These are phyloP conservation scores for Aspergillus chevalieri DNA, from an alignment of 2,329 filamentous ascomycete genomes.

Conservation along the genomic window DNA sequence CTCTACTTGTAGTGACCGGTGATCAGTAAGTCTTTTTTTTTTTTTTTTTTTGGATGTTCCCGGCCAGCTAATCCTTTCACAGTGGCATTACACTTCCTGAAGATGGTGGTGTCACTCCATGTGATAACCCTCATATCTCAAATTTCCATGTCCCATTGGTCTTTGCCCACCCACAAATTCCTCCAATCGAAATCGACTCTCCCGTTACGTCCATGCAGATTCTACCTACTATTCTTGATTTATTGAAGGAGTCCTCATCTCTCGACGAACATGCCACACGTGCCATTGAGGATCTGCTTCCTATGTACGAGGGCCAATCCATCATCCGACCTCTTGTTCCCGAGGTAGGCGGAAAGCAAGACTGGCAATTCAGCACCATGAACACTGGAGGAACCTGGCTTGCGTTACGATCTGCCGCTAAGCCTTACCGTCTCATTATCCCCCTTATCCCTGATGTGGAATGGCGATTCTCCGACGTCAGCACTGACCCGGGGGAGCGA, in stretches of 20 bases:
- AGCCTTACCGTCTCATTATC: slow-evolving; percentile 25
- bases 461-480: slow-evolving; percentile 27
- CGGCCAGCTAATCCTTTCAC: background rate
- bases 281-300: slow-evolving; percentile 20
- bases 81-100: slow-evolving; percentile 30
- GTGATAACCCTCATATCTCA: slow-evolving; percentile 28
- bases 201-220: slow-evolving; percentile 25
- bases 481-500: slow-evolving; percentile 10
- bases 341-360: slow-evolving; percentile 13
- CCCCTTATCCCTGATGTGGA: slow-evolving; percentile 27
- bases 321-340: slow-evolving; percentile 22
- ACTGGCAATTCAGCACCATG: slow-evolving; percentile 32
- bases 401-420: slow-evolving; percentile 24
- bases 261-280: slow-evolving; percentile 15
- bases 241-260: slow-evolving; percentile 7
- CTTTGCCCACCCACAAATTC: slow-evolving; percentile 26
- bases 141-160: slow-evolving; percentile 31
- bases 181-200: slow-evolving; percentile 21
- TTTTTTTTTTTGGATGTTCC: background rate
- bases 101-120: slow-evolving; percentile 27
- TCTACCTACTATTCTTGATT: slow-evolving; percentile 10
- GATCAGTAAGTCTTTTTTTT: slow-evolving; percentile 23
- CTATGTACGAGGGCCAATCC: slow-evolving; percentile 28
- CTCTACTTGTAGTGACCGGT: slow-evolving; percentile 27
- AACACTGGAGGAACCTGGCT: slow-evolving; percentile 29